phyloP scores from a whole-genome alignment of 2,329 filamentous ascomycete species.

The Cladobotryum protrusum region DNA sequence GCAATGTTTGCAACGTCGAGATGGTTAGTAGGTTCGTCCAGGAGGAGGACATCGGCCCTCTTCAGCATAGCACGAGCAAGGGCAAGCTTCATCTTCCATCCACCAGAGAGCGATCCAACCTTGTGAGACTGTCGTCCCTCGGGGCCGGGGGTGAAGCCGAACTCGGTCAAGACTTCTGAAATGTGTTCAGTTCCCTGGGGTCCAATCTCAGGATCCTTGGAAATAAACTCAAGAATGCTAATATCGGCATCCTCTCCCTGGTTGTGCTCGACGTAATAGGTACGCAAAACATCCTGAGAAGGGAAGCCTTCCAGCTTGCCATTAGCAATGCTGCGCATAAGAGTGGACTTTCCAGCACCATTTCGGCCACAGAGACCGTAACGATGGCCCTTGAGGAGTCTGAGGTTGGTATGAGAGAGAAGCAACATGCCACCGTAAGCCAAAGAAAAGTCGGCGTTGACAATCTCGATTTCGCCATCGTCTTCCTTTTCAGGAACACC shows the following conservation, averaged over 20 bases:
- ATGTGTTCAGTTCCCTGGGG: conserved; percentile 76
- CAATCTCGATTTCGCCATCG: conserved; percentile 89
- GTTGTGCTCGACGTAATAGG: conserved; percentile 98
- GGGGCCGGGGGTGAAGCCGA: conserved; percentile 87
- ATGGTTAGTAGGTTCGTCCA: conserved; percentile 99
- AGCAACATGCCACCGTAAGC: conserved; percentile 97
- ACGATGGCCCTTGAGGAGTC: conserved; percentile 90
- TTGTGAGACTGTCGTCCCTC: conserved; percentile 83
- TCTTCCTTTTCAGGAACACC: conserved; percentile 81
- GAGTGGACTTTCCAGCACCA: conserved; percentile 95
- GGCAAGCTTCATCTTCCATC: conserved; percentile 99
- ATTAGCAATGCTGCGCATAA: conserved; percentile 93
- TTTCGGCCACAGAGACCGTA: conserved; percentile 97
- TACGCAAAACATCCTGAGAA: conserved; percentile 82
- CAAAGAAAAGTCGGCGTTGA: conserved; percentile 95
- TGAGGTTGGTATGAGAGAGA: conserved; percentile 90
- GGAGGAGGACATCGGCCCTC: conserved; percentile 88
- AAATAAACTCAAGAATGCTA: conserved; percentile 87
- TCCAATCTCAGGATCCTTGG: conserved; percentile 81
- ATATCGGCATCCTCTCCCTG: conserved; percentile 97
- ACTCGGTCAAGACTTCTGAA: conserved; percentile 74
- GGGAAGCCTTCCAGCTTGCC: conserved; percentile 98
- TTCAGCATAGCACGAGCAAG: conserved; percentile 94
- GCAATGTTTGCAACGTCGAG: conserved; percentile 93
- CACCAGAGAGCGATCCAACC: conserved; percentile 91